Evolutionary conservation across 140 eudicot species (phyloP).

Genomic region (Senecio squalidus): DNA sequence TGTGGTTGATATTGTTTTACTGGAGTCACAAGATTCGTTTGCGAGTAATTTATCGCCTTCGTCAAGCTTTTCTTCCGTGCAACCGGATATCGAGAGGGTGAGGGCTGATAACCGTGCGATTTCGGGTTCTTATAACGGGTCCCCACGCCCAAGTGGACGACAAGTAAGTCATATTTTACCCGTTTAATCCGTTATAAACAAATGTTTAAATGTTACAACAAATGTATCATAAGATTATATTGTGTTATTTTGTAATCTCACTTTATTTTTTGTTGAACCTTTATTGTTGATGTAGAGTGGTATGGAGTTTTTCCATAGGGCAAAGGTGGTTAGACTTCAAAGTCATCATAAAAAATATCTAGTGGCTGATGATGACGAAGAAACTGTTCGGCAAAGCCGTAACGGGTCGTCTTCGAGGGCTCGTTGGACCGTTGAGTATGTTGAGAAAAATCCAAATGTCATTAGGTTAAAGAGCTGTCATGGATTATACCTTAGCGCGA

Average conservation of each 20-base stretch:
- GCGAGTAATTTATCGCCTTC: conserved; percentile 25
- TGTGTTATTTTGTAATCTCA: too few species aligned
- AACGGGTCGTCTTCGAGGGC: conserved; percentile 50
- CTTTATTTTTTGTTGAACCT: neutral
- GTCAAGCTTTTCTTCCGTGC: conserved; percentile 32
- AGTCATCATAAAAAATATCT: conserved; percentile 48
- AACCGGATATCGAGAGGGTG: conserved; percentile 23
- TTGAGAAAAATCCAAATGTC: conserved; percentile 29
- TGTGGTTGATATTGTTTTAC: conserved; percentile 35
- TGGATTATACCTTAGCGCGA: conserved; percentile 61
- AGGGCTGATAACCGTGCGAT: neutral
- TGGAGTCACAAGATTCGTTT: conserved; percentile 35
- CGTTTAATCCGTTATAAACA: too few species aligned
- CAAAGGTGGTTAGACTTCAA: conserved; percentile 54
- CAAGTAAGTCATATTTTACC: conserved; percentile 22
- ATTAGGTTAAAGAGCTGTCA: conserved; percentile 69
- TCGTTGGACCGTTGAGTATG: conserved; percentile 68
- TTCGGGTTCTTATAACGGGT: neutral
- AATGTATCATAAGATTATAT: too few species aligned
- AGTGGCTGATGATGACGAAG: conserved; percentile 52
- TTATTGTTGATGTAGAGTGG: conserved; percentile 21
- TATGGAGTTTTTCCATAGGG: conserved; percentile 52
- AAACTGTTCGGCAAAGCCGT: conserved; percentile 60
- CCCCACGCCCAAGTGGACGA: conserved; percentile 27
- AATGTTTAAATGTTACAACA: too few species aligned